Evolutionary conservation across 495 filamentous ascomycete species (phyloP), one percentile per base, ranked within the genome.

Genomic region (Penicillium simplicissimum): DNA sequence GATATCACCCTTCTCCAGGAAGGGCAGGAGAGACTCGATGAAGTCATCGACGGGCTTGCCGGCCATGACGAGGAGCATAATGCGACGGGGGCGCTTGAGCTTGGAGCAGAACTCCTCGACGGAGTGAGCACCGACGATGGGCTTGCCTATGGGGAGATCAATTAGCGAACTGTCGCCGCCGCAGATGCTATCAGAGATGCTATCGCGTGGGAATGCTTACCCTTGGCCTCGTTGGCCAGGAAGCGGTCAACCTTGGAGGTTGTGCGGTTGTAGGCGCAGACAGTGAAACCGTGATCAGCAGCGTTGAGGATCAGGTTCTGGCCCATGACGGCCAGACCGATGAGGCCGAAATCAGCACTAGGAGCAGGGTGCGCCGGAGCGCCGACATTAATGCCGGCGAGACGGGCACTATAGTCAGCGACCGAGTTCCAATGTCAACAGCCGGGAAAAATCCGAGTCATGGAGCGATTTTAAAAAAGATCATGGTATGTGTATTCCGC

Each of bases 301-400:
- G 88, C 92, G 81, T 98, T 98, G 71, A 98, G 82, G 83, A 98
- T 98, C 84, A 98, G 82, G 85, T 98, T 98, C 87, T 97, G 85
- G 67, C 88, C 88, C 95, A 98, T 98, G 73, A 98, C 94, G 79
- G 96, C 95, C 84, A 98, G 86, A 89, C 95, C 95, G 80, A 98
- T 98, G 75, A 98, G 92, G 86, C 95, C 95, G 82, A 98, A 93
- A 88, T 98, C 84, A 80, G 82, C 84, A 84, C 84, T 87, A 64
- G 78, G 79, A 70, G 63, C 67, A 71, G 71, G 69, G 65, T 73
- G 81, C 85, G 79, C 84, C 74, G 82, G 76, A 72, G 83, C 82
- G 74, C 89, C 88, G 82, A 91, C 82, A 84, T 87, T 84, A 76
- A 93, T 91, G 83, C 85, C 87, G 80, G 91, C 88, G 71, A 95